Base-by-base conservation (phyloP, 345 rosid species). In the Salix koriyanagi region DNA sequence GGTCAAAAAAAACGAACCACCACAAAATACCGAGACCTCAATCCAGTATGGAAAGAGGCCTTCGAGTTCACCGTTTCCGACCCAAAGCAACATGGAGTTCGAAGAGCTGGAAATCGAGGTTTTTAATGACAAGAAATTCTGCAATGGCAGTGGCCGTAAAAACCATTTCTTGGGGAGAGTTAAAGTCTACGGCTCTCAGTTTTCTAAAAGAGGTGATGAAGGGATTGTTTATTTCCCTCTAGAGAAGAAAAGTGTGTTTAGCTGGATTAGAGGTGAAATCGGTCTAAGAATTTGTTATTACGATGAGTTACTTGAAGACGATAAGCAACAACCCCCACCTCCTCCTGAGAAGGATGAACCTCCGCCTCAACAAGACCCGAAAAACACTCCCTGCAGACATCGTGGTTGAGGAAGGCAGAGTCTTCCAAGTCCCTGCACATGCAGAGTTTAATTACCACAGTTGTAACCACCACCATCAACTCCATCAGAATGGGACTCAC, bases 201-300 rank as follows among this genome's bases (percentile, higher is more conserved):
- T 95, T 67, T 69, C 91, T 1, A 83, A 37, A 72, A 79, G 87
- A 71, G 98, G 99, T 1, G 91, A 93, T 14, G 97, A 91, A 81
- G 97, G 97, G 9, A 79, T 95, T 69, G 86, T 91, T 36, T 95
- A 95, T 79, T 87, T 82, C 74, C 86, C 89, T 6, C 76, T 95
- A 79, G 99, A 95, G 87, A 95, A 89, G 86, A 95, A 93, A 85
- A 95, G 96, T 73, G 97, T 95, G 0, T 93, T 95, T 69, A 91
- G 97, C 83, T 95, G 97, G 96, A 85, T 95, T 73, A 83, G 90
- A 56, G 99, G 99, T 11, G 97, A 91, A 87, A 88, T 95, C 76
- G 97, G 97, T 15, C 80, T 95, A 4, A 87, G 81, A 77, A 89
- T 93, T 80, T 95, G 85, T 79, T 90, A 93, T 65, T 93, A 85